These are phyloP conservation scores for Pachysolen tannophilus DNA, from an alignment of 805 yeast genomes.

Conservation along the genomic window DNA sequence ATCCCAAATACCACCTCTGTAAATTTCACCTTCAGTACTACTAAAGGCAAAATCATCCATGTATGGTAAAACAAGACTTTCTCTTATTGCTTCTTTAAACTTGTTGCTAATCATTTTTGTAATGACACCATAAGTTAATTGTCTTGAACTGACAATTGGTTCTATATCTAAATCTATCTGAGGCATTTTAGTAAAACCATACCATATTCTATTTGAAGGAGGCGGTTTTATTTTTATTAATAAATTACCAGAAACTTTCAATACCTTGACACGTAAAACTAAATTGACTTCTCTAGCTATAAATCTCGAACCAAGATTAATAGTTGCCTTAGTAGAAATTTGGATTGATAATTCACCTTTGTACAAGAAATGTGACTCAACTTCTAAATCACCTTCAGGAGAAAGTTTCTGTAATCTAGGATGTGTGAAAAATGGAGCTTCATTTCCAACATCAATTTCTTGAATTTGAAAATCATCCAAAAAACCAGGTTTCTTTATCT, in stretches of 20 bases:
- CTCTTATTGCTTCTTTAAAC: constrained; percentile 70
- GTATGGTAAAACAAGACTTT: constrained; percentile 74
- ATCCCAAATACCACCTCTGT: constrained; percentile 94
- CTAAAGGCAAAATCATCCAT: constrained; percentile 83
- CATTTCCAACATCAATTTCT: constrained; percentile 64
- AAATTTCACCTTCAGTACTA: constrained; percentile 58
- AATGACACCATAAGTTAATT: constrained; percentile 67
- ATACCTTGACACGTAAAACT: constrained; percentile 59
- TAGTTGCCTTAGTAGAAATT: constrained; percentile 70
- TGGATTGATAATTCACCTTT: constrained; percentile 71
- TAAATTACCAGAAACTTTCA: constrained; percentile 66
- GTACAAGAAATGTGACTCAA: constrained; percentile 57
- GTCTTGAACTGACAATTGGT: constrained; percentile 85
- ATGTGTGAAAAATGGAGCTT: constrained; percentile 73
- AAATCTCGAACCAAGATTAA: constrained; percentile 71
- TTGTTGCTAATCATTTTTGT: constrained; percentile 75
- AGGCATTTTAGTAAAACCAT: constrained; percentile 77
- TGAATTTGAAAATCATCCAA: constrained; percentile 74
- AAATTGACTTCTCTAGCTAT: constrained; percentile 68
- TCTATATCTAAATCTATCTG: constrained; percentile 67
- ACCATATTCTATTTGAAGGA: constrained; percentile 89
- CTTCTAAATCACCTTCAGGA: constrained; percentile 70
- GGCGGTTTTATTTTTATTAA: constrained; percentile 73
- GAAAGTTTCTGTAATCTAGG: constrained; percentile 63
- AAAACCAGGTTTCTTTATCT: constrained; percentile 82